Evolutionary conservation across 2,329 filamentous ascomycete species (phyloP), one percentile per base, ranked within the genome.

Genomic region (Lachnellula willkommii): DNA sequence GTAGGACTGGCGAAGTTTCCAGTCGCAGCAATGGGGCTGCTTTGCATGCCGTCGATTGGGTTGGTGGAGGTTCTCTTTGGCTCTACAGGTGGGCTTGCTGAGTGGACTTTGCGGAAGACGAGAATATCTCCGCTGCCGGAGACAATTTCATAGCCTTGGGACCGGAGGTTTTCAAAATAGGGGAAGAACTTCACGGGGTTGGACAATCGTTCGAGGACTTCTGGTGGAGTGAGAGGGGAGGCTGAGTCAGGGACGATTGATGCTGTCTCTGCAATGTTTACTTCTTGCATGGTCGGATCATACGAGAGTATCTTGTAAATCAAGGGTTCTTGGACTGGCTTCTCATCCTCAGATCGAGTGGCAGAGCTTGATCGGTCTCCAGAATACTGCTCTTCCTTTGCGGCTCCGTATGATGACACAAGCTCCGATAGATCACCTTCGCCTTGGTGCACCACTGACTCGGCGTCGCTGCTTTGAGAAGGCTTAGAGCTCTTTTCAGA

Each of bases 281-380:
- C 75, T 12, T 73, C 73, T 61, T 85, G 77, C 62, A 78, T 83
- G 8, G 73, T 74, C 1, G 80, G 74, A 61, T 89, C 83, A 63
- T 85, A 88, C 1, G 82, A 85, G 5, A 90, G 74, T 36, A 89
- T 78, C 67, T 82, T 88, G 74, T 88, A 89, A 3, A 79, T 26
- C 9, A 61, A 65, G 47, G 68, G 62, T 36, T 65, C 60, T 46
- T 57, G 46, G 14, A 39, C 46, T 35, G 48, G 3, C 9, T 39
- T 42, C 14, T 3, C 52, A 7, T 22, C 47, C 24, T 53, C 47
- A 8, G 17, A 2, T 2, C 48, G 5, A 14, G 20, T 47, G 20
- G 43, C 28, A 37, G 32, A 43, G 26, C 42, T 32, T 32, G 9
- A 12, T 26, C 5, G 36, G 8, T 15, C 28, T 28, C 12, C 11